phyloP scores from a whole-genome alignment of 352 stramenopile genomes.

The Phytophthora niederhauseri region DNA sequence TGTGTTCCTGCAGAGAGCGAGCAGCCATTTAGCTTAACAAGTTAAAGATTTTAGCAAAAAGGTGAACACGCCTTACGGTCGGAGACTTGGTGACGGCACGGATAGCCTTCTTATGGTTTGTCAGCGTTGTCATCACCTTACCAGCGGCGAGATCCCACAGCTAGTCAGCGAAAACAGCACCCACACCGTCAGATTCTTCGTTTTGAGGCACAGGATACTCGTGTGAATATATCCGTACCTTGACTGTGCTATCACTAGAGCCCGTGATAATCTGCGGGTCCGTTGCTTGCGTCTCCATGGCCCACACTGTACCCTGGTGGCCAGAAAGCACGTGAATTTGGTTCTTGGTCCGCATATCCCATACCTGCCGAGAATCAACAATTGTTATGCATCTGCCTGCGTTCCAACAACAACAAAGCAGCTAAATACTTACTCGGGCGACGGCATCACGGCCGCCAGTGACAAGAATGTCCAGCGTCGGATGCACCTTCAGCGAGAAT shows the following conservation, averaged over 20 bases:
- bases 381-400: conserved; percentile 11
- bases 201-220: background rate
- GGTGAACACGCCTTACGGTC: conserved; percentile 46
- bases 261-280: conserved; percentile 96
- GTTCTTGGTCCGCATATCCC: conserved; percentile 99
- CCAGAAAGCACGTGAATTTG: conserved; percentile 97
- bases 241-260: conserved; percentile 95
- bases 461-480: conserved; percentile 98
- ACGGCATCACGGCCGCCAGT: conserved; percentile 95
- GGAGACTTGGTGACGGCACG: conserved; percentile 92
- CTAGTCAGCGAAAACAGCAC: conserved; percentile 32
- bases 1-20: conserved; percentile 80
- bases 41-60: background rate
- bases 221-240: conserved; percentile 46
- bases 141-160: conserved; percentile 98
- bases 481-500: conserved; percentile 97
- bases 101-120: conserved; percentile 99
- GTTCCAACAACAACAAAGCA: conserved; percentile 39
- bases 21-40: background rate
- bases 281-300: conserved; percentile 95
- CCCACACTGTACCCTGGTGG: conserved; percentile 97
- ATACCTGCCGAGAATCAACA: conserved; percentile 71
- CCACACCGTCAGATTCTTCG: background rate
- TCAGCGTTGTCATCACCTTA: conserved; percentile 98
- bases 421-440: conserved; percentile 57